phyloP scores from a whole-genome alignment of 208 protist genomes.

The Trypanosoma cruzi region DNA sequence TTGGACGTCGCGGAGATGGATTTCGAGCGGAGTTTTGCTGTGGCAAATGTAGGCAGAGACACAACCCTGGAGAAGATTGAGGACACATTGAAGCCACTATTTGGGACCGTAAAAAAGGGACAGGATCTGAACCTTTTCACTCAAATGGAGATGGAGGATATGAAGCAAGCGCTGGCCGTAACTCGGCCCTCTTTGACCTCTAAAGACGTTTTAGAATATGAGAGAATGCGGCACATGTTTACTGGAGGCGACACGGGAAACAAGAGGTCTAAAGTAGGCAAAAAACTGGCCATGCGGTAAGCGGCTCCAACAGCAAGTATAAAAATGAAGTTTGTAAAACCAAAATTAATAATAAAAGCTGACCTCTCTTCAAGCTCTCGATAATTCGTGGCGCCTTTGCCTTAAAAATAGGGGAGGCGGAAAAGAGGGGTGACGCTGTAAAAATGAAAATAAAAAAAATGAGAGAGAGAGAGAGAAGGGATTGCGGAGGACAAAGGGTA shows the following conservation, averaged over 20 bases:
- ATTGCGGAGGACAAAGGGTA: too few species aligned
- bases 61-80: constrained; percentile 69
- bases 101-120: constrained; percentile 11
- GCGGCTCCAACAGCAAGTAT: not conserved
- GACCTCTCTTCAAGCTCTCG: not conserved
- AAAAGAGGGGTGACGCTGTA: too few species aligned
- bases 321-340: not conserved
- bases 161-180: constrained; percentile 46
- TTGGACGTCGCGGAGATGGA: constrained; percentile 9
- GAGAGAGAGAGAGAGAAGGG: too few species aligned
- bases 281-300: constrained; percentile 24
- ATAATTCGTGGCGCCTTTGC: too few species aligned
- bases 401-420: too few species aligned
- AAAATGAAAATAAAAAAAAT: too few species aligned
- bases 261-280: constrained; percentile 6
- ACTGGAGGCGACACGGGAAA: constrained; percentile 9
- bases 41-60: constrained; percentile 50
- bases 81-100: constrained; percentile 47
- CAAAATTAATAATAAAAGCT: not conserved
- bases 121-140: not conserved
- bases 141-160: constrained; percentile 50
- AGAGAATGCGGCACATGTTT: constrained; percentile 77
- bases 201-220: constrained; percentile 63
- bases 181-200: constrained; percentile 63
- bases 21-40: constrained; percentile 39